Conservation (phyloP, 331 rosid genomes). For the Rhamnella rubrinervis region DNA sequence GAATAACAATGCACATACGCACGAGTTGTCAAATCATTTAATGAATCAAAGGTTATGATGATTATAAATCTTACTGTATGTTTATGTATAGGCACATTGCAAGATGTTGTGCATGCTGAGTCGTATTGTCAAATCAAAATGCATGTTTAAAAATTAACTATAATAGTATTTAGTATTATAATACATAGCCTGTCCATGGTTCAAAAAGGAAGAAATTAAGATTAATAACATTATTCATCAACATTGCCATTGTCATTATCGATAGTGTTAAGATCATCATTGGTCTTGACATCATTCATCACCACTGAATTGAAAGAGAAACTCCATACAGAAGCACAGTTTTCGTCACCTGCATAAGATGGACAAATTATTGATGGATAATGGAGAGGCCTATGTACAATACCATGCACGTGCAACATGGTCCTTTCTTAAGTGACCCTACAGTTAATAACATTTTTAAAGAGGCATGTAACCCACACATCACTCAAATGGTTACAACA, state of each 20-base stretch:
- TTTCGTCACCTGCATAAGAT: slow-evolving; percentile 60
- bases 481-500: slow-evolving; percentile 7
- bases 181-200: too few species aligned
- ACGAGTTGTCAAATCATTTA: too few species aligned
- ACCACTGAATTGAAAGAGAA: slow-evolving; percentile 52
- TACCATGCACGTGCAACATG: background rate
- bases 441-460: background rate
- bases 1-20: too few species aligned
- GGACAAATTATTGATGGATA: background rate
- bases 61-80: too few species aligned
- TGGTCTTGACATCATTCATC: slow-evolving; percentile 30
- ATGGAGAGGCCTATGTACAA: background rate
- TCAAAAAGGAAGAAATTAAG: too few species aligned
- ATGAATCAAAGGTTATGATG: too few species aligned
- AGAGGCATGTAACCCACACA: background rate
- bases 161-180: too few species aligned
- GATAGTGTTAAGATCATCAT: slow-evolving; percentile 25
- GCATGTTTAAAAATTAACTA: too few species aligned
- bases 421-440: background rate
- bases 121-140: too few species aligned
- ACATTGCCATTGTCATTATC: slow-evolving; percentile 23
- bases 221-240: too few species aligned
- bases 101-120: too few species aligned
- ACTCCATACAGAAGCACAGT: slow-evolving; percentile 88
- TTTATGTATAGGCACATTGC: too few species aligned